Conservation (phyloP, 176 grass and related monocot species). For the Rhynchospora pubera region DNA sequence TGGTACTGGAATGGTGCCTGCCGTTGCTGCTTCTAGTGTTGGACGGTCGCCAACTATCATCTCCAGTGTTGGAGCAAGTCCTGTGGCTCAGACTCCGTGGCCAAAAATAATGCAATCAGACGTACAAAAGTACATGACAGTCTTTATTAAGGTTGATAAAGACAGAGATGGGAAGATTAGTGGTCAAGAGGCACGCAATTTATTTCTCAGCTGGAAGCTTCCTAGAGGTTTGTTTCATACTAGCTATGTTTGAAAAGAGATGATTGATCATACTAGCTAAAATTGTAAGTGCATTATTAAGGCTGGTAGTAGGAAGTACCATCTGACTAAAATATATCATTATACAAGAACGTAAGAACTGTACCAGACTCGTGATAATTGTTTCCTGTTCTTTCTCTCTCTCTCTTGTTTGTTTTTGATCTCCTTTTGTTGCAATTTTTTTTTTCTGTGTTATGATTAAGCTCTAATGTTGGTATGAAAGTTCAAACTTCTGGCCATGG, state of each 20-base stretch:
- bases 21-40: conserved; percentile 31
- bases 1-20: conserved; percentile 30
- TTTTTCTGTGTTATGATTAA: not conserved
- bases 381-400: not conserved
- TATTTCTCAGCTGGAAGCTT: conserved; percentile 97
- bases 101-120: conserved; percentile 90
- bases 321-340: not conserved
- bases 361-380: not conserved
- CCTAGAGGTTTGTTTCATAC: conserved; percentile 60
- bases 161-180: conserved; percentile 97
- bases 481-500: not conserved
- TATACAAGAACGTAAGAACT: not conserved
- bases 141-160: conserved; percentile 95
- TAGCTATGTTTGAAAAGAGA: not conserved
- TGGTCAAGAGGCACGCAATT: conserved; percentile 89
- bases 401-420: not conserved
- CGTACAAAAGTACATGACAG: conserved; percentile 76
- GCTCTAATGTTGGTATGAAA: not conserved
- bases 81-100: conserved; percentile 53
- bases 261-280: not conserved
- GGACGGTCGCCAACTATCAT: conserved; percentile 25
- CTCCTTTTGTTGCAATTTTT: not conserved
- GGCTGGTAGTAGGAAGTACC: not conserved
- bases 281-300: not conserved
- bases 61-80: conserved; percentile 37